Evolutionary conservation across 2,329 filamentous ascomycete genomes (phyloP).

Genomic region (Aspergillus sojae): DNA sequence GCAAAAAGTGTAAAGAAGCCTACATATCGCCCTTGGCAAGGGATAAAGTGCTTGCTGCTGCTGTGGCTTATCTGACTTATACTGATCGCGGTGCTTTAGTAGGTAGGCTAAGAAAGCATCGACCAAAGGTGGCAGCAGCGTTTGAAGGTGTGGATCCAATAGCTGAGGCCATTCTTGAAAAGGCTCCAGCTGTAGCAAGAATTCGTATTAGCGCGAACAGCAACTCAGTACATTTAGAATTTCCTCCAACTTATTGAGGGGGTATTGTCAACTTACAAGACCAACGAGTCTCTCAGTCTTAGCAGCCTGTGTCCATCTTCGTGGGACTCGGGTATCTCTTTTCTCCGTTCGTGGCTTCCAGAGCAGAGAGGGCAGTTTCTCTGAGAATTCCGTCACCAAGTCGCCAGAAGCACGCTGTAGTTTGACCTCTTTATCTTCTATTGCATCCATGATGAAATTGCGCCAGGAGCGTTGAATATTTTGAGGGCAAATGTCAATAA

Average conservation of each 20-base stretch:
- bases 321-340: slow-evolving; percentile 32
- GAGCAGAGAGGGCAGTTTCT: slow-evolving; percentile 46
- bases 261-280: slow-evolving; percentile 37
- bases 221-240: slow-evolving; percentile 10
- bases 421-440: slow-evolving; percentile 48
- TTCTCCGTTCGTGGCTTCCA: slow-evolving; percentile 37
- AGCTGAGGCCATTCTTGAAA: slow-evolving; percentile 97
- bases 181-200: slow-evolving; percentile 65
- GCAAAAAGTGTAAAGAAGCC: slow-evolving; percentile 84
- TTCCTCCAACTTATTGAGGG: neutral
- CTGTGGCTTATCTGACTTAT: slow-evolving; percentile 40
- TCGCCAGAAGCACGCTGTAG: slow-evolving; percentile 50
- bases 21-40: slow-evolving; percentile 72
- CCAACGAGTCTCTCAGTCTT: slow-evolving; percentile 43
- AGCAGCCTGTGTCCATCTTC: slow-evolving; percentile 40
- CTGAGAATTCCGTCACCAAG: slow-evolving; percentile 45
- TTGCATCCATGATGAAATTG: slow-evolving; percentile 44
- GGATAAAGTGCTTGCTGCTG: slow-evolving; percentile 46
- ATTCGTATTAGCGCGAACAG: slow-evolving; percentile 2
- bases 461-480: neutral
- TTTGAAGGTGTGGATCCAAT: slow-evolving; percentile 79
- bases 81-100: slow-evolving; percentile 42
- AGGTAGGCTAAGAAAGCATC: slow-evolving; percentile 74
- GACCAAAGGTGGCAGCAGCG: slow-evolving; percentile 73
- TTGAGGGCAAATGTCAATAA: slow-evolving; percentile 9